Conservation (phyloP, 2,329 filamentous ascomycete species). For the Corinectria fuckeliana region DNA sequence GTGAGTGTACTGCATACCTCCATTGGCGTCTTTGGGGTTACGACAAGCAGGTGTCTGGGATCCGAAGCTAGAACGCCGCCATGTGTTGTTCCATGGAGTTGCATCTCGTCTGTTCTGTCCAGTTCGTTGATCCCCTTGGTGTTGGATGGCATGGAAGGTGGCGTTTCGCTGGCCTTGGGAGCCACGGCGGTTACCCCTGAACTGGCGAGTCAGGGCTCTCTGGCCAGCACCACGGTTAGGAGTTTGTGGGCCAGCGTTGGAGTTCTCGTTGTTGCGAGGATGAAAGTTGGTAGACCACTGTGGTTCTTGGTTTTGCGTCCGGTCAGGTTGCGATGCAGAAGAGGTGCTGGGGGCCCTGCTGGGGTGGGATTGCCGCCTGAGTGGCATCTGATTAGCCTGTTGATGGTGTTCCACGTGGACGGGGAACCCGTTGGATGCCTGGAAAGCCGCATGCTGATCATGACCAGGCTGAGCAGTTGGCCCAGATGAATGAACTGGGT, state of each 20-base stretch:
- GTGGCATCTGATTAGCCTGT: conserved; percentile 7
- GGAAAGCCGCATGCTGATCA: neutral
- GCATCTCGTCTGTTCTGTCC: conserved; percentile 26
- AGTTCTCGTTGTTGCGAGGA: conserved; percentile 12
- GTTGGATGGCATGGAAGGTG: conserved; percentile 25
- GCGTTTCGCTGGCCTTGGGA: conserved; percentile 26
- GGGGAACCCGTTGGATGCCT: conserved; percentile 6
- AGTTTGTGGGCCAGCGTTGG: conserved; percentile 1
- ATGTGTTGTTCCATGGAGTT: conserved; percentile 23
- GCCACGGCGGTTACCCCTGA: conserved; percentile 24
- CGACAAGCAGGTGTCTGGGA: conserved; percentile 26
- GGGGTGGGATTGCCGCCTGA: neutral
- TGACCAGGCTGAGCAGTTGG: neutral
- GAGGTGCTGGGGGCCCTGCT: conserved; percentile 12
- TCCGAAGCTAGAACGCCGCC: conserved; percentile 24
- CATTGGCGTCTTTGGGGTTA: conserved; percentile 25
- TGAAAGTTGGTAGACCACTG: conserved; percentile 20
- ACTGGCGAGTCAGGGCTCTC: conserved; percentile 18
- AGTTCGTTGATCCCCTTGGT: conserved; percentile 2
- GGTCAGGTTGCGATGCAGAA: conserved; percentile 10
- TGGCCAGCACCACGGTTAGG: conserved; percentile 21
- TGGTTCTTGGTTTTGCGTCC: conserved; percentile 10
- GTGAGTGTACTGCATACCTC: conserved; percentile 33
- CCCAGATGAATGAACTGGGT: neutral
- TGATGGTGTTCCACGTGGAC: conserved; percentile 12